Evolutionary conservation across 208 protist genomes (phyloP).

Genomic region (Novymonas esmeraldas): DNA sequence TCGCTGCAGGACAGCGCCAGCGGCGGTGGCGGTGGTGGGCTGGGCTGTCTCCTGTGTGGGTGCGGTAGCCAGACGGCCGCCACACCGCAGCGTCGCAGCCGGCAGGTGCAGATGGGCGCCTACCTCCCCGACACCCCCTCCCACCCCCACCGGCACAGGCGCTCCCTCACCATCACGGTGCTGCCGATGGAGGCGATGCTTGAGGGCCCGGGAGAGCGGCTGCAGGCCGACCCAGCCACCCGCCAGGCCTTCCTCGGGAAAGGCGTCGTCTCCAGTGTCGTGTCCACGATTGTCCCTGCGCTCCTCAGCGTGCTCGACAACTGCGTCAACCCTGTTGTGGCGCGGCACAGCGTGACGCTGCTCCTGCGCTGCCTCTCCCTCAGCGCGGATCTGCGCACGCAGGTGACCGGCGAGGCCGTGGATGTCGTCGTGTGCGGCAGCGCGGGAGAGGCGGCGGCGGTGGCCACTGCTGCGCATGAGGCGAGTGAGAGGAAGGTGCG

Average conservation of each 20-base stretch:
- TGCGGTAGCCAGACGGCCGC: slow-evolving; percentile 11
- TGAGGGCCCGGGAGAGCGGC: slow-evolving; percentile 28
- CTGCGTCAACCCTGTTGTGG: slow-evolving; percentile 74
- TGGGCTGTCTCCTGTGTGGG: slow-evolving; percentile 18
- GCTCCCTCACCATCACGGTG: slow-evolving; percentile 8
- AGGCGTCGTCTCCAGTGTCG: slow-evolving; percentile 37
- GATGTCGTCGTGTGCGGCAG: not conserved
- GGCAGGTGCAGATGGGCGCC: not conserved
- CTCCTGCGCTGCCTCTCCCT: slow-evolving; percentile 67
- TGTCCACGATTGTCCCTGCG: slow-evolving; percentile 52
- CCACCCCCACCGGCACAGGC: not conserved
- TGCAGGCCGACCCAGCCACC: slow-evolving; percentile 27
- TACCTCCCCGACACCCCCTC: not conserved
- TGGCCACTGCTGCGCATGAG: not conserved
- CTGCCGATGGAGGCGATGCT: slow-evolving; percentile 34
- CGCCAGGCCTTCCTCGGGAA: slow-evolving; percentile 38
- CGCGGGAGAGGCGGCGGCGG: not conserved
- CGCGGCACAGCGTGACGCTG: slow-evolving; percentile 67
- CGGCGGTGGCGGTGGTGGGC: not conserved
- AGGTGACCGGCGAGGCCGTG: slow-evolving; percentile 24
- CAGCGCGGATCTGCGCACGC: slow-evolving; percentile 38
- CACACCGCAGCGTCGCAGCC: slow-evolving; percentile 1
- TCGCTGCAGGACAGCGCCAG: not conserved
- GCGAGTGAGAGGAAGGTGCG: slow-evolving; percentile 7
- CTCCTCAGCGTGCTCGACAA: slow-evolving; percentile 53